Base-by-base conservation (phyloP, 768 basidiomycete species). In the Phanerochaete sordida region DNA sequence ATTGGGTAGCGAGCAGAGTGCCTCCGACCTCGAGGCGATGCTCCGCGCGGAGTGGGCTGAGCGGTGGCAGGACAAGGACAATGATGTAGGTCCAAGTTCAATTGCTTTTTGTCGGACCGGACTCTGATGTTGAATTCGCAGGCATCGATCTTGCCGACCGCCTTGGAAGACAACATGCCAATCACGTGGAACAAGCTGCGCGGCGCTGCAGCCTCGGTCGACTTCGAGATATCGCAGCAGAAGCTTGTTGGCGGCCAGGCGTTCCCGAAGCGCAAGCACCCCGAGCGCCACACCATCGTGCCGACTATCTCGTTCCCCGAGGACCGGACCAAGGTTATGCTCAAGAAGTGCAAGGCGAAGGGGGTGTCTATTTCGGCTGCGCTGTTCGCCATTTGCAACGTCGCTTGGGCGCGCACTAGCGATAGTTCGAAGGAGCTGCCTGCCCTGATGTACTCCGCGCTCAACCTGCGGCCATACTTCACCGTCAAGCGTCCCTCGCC, bases 381-480 rank as follows among this genome's bases (percentile, higher is more conserved):
- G 24, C 73, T 91, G 44, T 93, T 93, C 68, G 87, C 90, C 2
- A 73, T 91, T 12, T 87, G 86, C 69, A 90, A 88, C 67, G 69
- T 90, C 39, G 90, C 88, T 5, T 91, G 89, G 90, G 81, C 82
- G 3, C 77, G 81, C 64, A 80, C 80, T 33, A 75, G 73, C 24
- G 67, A 70, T 27, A 73, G 73, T 15, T 75, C 76, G 44, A 72
- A 71, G 64, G 79, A 84, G 58, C 70, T 84, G 49, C 86, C 86
- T 5, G 80, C 76, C 82, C 83, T 93, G 84, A 86, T 94, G 83
- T 95, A 95, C 71, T 90, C 90, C 8, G 91, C 93, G 13, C 76
- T 93, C 51, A 94, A 93, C 72, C 74, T 93, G 39, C 83, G 92
- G 2, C 84, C 87, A 4, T 80, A 83, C 68, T 73, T 85, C 43